Conservation (phyloP, 2,329 filamentous ascomycete species). For the Chalara sp. region DNA sequence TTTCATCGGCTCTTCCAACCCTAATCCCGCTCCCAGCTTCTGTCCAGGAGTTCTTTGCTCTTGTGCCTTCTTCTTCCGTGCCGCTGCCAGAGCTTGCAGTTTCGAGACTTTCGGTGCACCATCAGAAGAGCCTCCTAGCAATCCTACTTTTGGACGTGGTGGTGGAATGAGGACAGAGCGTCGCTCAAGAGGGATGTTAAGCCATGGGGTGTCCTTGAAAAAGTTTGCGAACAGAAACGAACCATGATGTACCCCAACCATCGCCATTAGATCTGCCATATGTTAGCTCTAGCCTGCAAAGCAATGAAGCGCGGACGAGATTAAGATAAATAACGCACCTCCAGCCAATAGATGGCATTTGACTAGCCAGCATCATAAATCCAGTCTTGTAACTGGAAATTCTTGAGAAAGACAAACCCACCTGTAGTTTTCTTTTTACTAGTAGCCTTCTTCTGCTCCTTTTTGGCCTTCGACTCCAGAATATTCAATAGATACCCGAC, state of each 20-base stretch:
- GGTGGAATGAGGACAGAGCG: constrained; percentile 59
- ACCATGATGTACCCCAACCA: no score
- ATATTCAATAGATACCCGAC: constrained; percentile 71
- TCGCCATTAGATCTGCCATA: no score
- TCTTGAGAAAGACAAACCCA: constrained; percentile 19
- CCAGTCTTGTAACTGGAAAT: no score
- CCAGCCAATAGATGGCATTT: no score
- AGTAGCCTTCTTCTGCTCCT: constrained; percentile 23
- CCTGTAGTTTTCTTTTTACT: constrained; percentile 22
- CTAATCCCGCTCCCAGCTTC: constrained; percentile 1
- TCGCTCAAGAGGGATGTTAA: constrained; percentile 61
- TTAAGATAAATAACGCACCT: no score
- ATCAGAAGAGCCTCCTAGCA: constrained; percentile 71
- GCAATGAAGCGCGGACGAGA: no score
- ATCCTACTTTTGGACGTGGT: constrained; percentile 51
- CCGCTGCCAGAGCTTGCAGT: constrained; percentile 80
- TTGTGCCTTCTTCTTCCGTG: constrained; percentile 74
- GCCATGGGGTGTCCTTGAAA: constrained; percentile 84
- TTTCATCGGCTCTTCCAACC: constrained; percentile 22
- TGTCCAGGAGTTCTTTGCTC: constrained; percentile 38
- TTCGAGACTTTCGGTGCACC: constrained; percentile 73
- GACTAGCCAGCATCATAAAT: no score
- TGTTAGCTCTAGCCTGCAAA: no score
- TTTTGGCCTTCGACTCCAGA: constrained; percentile 19
- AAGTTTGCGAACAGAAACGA: constrained; percentile 48